These are phyloP conservation scores for Erigeron philadelphicus DNA, from an alignment of 140 eudicot genomes.

Conservation along the genomic window DNA sequence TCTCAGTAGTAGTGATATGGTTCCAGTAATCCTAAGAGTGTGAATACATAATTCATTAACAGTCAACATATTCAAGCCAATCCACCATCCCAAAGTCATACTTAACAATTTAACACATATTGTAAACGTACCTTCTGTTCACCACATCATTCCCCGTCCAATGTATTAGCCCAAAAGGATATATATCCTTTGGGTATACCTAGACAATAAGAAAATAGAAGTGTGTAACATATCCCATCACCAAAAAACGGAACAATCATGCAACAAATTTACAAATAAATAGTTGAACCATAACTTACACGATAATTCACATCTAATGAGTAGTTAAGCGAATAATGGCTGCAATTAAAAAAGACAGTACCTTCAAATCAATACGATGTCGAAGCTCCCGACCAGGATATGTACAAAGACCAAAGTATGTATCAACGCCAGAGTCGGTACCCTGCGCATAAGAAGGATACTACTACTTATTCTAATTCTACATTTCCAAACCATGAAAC, in stretches of 20 bases:
- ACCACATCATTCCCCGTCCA: constrained; percentile 98
- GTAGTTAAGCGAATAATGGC: background rate
- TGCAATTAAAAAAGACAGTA: constrained; percentile 9
- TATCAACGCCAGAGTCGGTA: constrained; percentile 86
- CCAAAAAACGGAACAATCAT: no score
- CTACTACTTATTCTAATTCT: background rate
- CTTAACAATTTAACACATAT: background rate
- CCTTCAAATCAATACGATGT: constrained; percentile 95
- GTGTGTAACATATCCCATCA: background rate
- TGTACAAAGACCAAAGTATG: constrained; percentile 95
- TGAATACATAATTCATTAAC: background rate
- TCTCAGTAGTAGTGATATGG: background rate
- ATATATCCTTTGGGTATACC: constrained; percentile 91
- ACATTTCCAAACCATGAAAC: background rate
- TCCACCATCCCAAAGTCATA: constrained; percentile 1
- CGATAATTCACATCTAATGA: background rate
- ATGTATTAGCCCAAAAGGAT: constrained; percentile 81
- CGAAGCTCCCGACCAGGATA: constrained; percentile 92
- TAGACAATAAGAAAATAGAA: constrained; percentile 24
- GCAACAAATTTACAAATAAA: background rate
- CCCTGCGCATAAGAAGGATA: constrained; percentile 44
- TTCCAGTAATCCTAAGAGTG: background rate
- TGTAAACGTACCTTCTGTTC: constrained; percentile 60
- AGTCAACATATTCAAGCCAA: background rate
- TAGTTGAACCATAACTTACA: background rate